These are phyloP conservation scores for Cystobasidium pallidum DNA, from an alignment of 1,284 basidiomycete genomes.

Conservation along the genomic window DNA sequence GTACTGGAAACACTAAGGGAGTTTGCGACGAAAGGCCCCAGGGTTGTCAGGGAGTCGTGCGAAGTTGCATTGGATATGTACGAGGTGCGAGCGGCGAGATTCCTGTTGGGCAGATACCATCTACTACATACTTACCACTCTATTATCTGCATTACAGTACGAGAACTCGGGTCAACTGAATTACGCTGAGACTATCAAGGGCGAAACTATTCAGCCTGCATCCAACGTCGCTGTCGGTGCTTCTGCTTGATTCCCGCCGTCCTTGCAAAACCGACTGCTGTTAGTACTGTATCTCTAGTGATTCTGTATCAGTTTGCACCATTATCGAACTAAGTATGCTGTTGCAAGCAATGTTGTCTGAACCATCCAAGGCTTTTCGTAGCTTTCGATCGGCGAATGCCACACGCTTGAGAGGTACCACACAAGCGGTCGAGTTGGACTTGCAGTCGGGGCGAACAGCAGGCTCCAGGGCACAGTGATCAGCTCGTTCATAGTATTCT, in stretches of 20 bases:
- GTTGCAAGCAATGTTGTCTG: no score
- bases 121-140: no score
- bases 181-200: slow-evolving; percentile 42
- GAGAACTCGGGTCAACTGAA: slow-evolving; percentile 43
- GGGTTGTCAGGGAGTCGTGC: slow-evolving; percentile 93
- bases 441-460: no score
- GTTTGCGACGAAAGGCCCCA: slow-evolving; percentile 79
- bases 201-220: slow-evolving; percentile 8
- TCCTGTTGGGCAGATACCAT: no score
- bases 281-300: background rate
- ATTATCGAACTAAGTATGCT: no score
- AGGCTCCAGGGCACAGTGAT: no score
- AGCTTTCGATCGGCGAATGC: no score
- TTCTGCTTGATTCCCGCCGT: background rate
- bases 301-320: no score
- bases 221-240: background rate
- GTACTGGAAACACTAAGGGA: slow-evolving; percentile 83
- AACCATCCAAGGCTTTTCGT: no score
- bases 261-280: background rate
- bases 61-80: slow-evolving; percentile 92
- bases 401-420: no score
- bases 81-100: slow-evolving; percentile 44
- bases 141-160: slow-evolving; percentile 15
- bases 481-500: no score
- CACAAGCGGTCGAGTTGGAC: no score